phyloP scores from a whole-genome alignment of 495 filamentous ascomycete genomes.

The Pyrenula aspistea region DNA sequence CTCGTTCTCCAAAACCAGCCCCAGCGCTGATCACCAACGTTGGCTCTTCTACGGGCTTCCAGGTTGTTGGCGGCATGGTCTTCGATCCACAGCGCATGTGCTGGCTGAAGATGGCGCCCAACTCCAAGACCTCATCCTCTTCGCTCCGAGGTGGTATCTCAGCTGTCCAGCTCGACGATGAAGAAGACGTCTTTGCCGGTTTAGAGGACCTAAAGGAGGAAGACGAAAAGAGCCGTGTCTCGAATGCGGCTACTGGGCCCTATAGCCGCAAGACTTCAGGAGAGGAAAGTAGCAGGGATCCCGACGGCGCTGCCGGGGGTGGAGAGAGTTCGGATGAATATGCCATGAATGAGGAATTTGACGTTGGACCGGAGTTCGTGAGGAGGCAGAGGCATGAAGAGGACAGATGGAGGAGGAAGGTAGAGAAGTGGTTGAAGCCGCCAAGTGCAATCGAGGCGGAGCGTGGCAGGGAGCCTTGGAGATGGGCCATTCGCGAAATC shows the following conservation, averaged over 20 bases:
- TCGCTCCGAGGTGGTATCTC: slow-evolving; percentile 11
- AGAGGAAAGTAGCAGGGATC: slow-evolving; percentile 19
- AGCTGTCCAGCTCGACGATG: slow-evolving; percentile 34
- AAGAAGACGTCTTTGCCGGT: slow-evolving; percentile 69
- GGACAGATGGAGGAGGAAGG: slow-evolving; percentile 75
- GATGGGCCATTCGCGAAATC: slow-evolving; percentile 43
- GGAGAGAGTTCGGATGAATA: slow-evolving; percentile 52
- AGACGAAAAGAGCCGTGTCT: slow-evolving; percentile 19
- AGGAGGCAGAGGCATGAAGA: slow-evolving; percentile 82
- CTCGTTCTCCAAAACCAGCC: slow-evolving; percentile 48
- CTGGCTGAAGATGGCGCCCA: slow-evolving; percentile 63
- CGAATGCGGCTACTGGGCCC: slow-evolving; percentile 38
- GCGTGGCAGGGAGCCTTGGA: slow-evolving; percentile 31
- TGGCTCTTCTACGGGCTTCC: slow-evolving; percentile 57
- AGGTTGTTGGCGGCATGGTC: slow-evolving; percentile 90
- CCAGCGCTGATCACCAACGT: slow-evolving; percentile 93
- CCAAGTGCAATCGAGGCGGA: slow-evolving; percentile 30
- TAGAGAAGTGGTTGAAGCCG: slow-evolving; percentile 57
- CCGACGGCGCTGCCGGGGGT: slow-evolving; percentile 29
- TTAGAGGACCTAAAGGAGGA: slow-evolving; percentile 58
- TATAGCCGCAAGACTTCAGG: slow-evolving; percentile 25
- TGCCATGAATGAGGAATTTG: slow-evolving; percentile 90
- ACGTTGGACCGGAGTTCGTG: slow-evolving; percentile 91
- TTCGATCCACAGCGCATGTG: slow-evolving; percentile 95
- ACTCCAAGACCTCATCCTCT: slow-evolving; percentile 6